A percentile compares a stretch with the other conserved stretches of the same genome.
phyloP scores from a whole-genome alignment of 2,329 filamentous ascomycete genomes.

The Fusarium liriodendri region DNA sequence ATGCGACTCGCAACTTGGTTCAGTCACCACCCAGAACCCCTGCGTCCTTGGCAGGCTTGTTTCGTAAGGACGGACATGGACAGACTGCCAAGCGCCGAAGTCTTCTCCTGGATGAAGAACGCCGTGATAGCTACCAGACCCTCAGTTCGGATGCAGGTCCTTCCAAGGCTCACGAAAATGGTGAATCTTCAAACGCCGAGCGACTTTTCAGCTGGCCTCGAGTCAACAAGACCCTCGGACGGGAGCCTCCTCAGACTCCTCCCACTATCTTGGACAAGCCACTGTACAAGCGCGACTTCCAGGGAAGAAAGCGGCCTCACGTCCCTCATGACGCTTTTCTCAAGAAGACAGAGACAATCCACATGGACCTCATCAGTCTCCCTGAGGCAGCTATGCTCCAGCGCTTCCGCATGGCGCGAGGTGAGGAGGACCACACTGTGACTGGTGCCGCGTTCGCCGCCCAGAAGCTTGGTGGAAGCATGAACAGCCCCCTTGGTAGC shows the following conservation, averaged over 20 bases:
- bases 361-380: constrained; percentile 52
- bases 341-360: constrained; percentile 44
- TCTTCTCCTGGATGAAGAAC: constrained; percentile 38
- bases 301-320: constrained; percentile 16
- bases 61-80: constrained; percentile 31
- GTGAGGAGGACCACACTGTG: constrained; percentile 53
- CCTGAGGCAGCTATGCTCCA: constrained; percentile 52
- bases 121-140: constrained; percentile 46
- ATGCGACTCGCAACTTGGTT: constrained; percentile 35
- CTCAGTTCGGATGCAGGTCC: constrained; percentile 43
- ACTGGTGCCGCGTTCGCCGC: constrained; percentile 40
- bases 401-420: constrained; percentile 46
- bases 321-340: constrained; percentile 39
- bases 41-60: constrained; percentile 43
- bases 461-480: background rate
- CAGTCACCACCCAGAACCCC: constrained; percentile 36
- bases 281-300: constrained; percentile 31
- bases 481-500: constrained; percentile 48
- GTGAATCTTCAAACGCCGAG: background rate
- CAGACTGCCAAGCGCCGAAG: constrained; percentile 15
- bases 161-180: background rate
- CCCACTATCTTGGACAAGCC: constrained; percentile 41
- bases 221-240: constrained; percentile 38
- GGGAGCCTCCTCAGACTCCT: constrained; percentile 36
- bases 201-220: constrained; percentile 43